Evolutionary conservation across 1,284 basidiomycete genomes (phyloP).

Genomic region (Sporisorium iseilematis-ciliati): DNA sequence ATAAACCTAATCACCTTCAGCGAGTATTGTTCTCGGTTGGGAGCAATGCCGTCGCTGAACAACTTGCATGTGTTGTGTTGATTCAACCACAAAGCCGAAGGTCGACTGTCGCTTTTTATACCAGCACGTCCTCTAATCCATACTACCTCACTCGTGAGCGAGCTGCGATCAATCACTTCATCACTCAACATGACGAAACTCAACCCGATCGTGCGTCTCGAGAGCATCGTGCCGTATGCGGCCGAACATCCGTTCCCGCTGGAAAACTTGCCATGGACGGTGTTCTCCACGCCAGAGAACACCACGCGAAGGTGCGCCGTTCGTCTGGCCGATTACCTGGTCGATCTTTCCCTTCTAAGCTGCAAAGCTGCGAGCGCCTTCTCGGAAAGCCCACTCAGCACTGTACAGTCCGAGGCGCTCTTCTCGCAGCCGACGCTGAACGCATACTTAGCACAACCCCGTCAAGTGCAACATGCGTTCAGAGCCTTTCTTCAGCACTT

Average conservation of each 20-base stretch:
- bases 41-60: too few species aligned
- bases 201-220: slow-evolving; percentile 10
- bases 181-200: slow-evolving; percentile 6
- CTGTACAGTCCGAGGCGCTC: not conserved
- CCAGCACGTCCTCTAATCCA: too few species aligned
- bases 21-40: too few species aligned
- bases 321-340: slow-evolving; percentile 33
- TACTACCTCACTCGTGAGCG: too few species aligned
- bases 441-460: slow-evolving; percentile 20
- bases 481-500: slow-evolving; percentile 25
- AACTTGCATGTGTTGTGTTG: too few species aligned
- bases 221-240: slow-evolving; percentile 15
- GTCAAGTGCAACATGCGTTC: slow-evolving; percentile 5
- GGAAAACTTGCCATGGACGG: slow-evolving; percentile 48
- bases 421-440: slow-evolving; percentile 29
- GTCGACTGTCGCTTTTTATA: too few species aligned
- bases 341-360: slow-evolving; percentile 34
- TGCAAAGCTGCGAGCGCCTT: not conserved
- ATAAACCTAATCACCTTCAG: too few species aligned
- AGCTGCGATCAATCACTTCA: not conserved
- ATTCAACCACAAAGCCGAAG: too few species aligned
- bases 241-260: slow-evolving; percentile 43
- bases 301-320: slow-evolving; percentile 14
- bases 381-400: not conserved
- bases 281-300: slow-evolving; percentile 20